Conservation (phyloP, 306 rosid species). For the Senna siamea region DNA sequence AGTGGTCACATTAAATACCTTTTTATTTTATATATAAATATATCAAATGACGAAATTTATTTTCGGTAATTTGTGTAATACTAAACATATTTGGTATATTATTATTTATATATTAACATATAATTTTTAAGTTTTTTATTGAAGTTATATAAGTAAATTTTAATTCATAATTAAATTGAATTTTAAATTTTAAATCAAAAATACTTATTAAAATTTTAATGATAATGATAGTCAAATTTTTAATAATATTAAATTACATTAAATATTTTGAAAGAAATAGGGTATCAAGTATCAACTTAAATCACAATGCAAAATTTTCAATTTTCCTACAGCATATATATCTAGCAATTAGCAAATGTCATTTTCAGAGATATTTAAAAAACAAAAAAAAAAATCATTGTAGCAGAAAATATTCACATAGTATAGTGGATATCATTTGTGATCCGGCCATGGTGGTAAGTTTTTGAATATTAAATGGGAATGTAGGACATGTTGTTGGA, state of each 20-base stretch:
- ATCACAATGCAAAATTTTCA: background rate
- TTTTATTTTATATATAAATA: background rate
- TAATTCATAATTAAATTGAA: no score
- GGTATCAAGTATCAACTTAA: background rate
- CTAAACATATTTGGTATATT: no score
- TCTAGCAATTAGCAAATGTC: background rate
- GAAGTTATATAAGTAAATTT: no score
- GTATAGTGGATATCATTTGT: constrained; percentile 5
- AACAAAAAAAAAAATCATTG: background rate
- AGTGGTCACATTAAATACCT: background rate
- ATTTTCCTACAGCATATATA: background rate
- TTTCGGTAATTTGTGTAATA: no score
- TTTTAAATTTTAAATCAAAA: no score
- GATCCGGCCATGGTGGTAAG: constrained; percentile 18
- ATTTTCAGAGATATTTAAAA: background rate
- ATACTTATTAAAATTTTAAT: no score
- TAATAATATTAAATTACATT: no score
- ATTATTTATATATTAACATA: no score
- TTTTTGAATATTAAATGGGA: background rate
- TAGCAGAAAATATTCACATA: background rate
- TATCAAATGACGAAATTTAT: no score
- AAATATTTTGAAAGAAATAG: background rate
- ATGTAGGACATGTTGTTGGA: background rate
- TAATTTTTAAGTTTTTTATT: no score
- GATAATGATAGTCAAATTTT: no score